Conservation (phyloP, 495 filamentous ascomycete species). For the Viridothelium virens region DNA sequence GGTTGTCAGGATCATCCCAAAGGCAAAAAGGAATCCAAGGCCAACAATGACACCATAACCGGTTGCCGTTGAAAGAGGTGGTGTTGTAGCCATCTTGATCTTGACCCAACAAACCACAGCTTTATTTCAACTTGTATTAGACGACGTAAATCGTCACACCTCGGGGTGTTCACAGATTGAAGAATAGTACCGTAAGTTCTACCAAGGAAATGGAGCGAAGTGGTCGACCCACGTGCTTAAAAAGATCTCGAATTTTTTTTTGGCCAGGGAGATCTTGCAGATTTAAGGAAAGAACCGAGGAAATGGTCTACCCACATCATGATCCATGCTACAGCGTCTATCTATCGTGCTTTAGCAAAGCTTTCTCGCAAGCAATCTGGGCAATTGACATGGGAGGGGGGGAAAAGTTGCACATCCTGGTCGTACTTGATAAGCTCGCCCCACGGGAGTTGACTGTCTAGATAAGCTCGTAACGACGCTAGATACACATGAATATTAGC, state of each 20-base stretch:
- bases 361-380: not conserved
- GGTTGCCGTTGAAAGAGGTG: slow-evolving; percentile 22
- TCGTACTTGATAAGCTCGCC: slow-evolving; percentile 6
- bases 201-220: not conserved
- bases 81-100: slow-evolving; percentile 16
- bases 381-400: not conserved
- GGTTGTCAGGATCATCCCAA: slow-evolving; percentile 36
- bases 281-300: not conserved
- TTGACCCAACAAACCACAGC: not conserved
- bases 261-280: not conserved
- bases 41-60: slow-evolving; percentile 37
- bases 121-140: too few relatives aligned
- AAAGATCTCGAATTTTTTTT: too few relatives aligned
- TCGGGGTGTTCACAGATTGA: not conserved
- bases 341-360: not conserved
- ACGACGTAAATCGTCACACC: too few relatives aligned
- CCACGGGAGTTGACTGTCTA: not conserved
- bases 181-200: not conserved
- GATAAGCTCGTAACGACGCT: not conserved
- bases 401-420: not conserved
- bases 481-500: slow-evolving; percentile 1
- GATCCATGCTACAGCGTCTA: not conserved
- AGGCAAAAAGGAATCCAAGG: slow-evolving; percentile 35
- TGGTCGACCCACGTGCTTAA: not conserved
- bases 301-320: not conserved